Conservation (phyloP, 495 filamentous ascomycete species). For the Copromyces sp. region DNA sequence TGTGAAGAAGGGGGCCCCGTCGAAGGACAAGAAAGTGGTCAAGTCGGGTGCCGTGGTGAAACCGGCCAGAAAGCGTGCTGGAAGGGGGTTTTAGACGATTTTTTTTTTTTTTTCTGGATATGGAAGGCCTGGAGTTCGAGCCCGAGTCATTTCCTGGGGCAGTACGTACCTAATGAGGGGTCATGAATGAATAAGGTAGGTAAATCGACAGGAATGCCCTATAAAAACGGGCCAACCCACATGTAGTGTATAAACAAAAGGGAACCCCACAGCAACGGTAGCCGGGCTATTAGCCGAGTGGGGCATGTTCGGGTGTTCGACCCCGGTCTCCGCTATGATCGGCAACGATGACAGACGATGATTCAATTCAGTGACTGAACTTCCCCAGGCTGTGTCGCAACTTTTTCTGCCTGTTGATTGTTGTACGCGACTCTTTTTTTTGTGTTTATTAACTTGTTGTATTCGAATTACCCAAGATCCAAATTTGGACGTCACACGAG, state of each 20-base stretch:
- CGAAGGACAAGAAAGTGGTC: conserved; percentile 42
- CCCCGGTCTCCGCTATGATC: conserved; percentile 1
- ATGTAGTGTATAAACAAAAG: neutral
- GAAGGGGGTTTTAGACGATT: conserved; percentile 17
- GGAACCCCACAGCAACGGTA: neutral
- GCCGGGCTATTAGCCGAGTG: neutral
- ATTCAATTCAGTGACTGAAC: neutral
- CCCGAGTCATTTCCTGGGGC: neutral
- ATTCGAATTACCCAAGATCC: neutral
- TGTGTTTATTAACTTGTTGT: neutral
- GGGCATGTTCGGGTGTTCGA: neutral
- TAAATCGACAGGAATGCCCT: neutral
- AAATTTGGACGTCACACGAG: neutral
- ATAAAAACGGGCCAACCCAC: neutral
- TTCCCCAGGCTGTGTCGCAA: neutral
- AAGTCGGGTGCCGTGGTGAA: conserved; percentile 50
- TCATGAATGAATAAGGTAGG: neutral
- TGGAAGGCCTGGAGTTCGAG: neutral
- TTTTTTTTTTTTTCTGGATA: neutral
- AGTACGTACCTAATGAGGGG: neutral
- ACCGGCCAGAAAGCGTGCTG: conserved; percentile 41
- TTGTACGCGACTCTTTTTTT: neutral
- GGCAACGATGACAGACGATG: neutral
- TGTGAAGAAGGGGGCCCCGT: conserved; percentile 35
- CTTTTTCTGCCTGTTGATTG: neutral